Conservation (phyloP, 768 basidiomycete species). For the Boletus insuetus region DNA sequence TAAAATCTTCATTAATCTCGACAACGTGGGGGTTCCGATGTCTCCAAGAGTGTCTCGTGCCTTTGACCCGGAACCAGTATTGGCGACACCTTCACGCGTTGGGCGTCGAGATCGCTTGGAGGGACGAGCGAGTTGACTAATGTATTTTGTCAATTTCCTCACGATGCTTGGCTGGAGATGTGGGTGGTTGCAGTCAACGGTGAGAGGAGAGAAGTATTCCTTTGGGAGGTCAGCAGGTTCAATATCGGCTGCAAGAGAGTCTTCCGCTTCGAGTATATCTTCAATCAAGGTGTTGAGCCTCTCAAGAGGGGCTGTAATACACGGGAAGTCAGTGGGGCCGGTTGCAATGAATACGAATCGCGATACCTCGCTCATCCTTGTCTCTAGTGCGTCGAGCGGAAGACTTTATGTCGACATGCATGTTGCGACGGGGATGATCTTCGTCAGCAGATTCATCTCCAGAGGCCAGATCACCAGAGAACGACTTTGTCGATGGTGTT, state of each 20-base stretch:
- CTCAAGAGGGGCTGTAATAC: slow-evolving; percentile 57
- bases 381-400: slow-evolving; percentile 66
- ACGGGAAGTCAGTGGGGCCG: neutral
- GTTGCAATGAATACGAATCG: neutral
- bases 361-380: slow-evolving; percentile 69
- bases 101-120: slow-evolving; percentile 62
- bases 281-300: slow-evolving; percentile 76
- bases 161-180: slow-evolving; percentile 57
- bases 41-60: slow-evolving; percentile 60
- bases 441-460: slow-evolving; percentile 55
- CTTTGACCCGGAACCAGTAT: slow-evolving; percentile 37
- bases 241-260: slow-evolving; percentile 58
- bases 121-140: slow-evolving; percentile 65
- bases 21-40: slow-evolving; percentile 60
- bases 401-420: slow-evolving; percentile 40
- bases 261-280: slow-evolving; percentile 83
- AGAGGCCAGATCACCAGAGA: slow-evolving; percentile 44
- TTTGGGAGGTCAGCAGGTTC: slow-evolving; percentile 49
- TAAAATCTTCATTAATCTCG: slow-evolving; percentile 69
- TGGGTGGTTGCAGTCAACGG: slow-evolving; percentile 56
- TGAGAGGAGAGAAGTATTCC: slow-evolving; percentile 64
- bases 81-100: slow-evolving; percentile 35
- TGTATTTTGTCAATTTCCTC: slow-evolving; percentile 66
- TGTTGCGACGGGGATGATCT: slow-evolving; percentile 22
- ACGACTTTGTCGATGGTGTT: slow-evolving; percentile 26